Percentiles rank a stretch among this genome's conserved stretches.
These are phyloP conservation scores for Cinnamomum micranthum DNA, from an alignment of 164 flowering plant species.

Conservation along the genomic window DNA sequence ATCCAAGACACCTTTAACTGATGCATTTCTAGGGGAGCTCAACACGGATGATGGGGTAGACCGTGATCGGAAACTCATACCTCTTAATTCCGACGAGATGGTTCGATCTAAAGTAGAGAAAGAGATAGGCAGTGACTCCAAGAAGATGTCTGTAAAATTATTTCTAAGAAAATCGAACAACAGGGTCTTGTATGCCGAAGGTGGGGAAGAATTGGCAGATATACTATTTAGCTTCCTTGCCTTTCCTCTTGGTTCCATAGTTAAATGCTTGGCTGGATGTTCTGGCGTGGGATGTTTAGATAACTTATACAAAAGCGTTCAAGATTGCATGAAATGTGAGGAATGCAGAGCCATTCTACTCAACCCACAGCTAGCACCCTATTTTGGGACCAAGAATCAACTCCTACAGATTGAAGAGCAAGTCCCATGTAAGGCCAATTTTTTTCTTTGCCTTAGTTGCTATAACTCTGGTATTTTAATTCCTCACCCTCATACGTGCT, in stretches of 20 bases:
- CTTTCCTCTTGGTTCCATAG: slow-evolving; percentile 14
- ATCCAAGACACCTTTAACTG: slow-evolving; percentile 1
- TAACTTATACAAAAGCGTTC: not conserved
- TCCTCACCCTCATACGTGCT: not conserved
- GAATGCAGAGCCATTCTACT: slow-evolving; percentile 2
- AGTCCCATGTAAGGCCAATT: not conserved
- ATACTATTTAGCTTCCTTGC: slow-evolving; percentile 21
- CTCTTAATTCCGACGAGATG: not conserved
- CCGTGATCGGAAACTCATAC: not conserved
- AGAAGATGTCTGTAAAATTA: not conserved
- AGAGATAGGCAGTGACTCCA: not conserved
- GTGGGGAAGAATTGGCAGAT: slow-evolving; percentile 13
- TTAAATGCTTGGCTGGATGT: slow-evolving; percentile 2
- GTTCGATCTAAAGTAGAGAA: not conserved
- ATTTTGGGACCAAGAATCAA: not conserved
- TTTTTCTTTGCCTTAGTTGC: not conserved
- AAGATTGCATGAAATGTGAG: not conserved
- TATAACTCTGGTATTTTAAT: too few species aligned
- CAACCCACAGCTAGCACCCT: not conserved
- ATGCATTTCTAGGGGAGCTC: not conserved
- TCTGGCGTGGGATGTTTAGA: not conserved
- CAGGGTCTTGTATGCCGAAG: slow-evolving; percentile 8
- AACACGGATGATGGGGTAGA: too few species aligned
- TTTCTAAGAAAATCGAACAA: not conserved
- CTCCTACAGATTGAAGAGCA: not conserved